phyloP scores from a whole-genome alignment of 441 rosid genomes.

The Gossypium davidsonii region DNA sequence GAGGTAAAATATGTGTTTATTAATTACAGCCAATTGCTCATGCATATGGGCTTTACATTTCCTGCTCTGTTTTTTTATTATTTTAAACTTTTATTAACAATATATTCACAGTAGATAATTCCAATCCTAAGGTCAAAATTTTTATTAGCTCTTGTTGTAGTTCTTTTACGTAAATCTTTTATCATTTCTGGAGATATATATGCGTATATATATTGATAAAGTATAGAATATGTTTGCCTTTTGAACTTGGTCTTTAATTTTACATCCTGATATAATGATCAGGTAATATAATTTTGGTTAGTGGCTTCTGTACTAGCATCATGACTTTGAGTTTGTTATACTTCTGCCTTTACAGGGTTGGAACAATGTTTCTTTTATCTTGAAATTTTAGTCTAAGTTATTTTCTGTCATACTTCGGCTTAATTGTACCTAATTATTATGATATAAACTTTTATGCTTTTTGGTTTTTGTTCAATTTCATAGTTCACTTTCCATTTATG shows the following conservation, averaged over 20 bases:
- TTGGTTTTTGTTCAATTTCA: neutral
- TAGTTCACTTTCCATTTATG: neutral
- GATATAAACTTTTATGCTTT: neutral
- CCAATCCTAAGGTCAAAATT: neutral
- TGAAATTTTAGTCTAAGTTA: neutral
- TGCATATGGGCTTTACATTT: neutral
- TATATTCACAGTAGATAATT: neutral
- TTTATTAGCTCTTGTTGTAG: neutral
- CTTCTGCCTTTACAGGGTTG: neutral
- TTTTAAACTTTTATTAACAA: neutral
- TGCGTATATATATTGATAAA: neutral
- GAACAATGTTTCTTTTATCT: neutral
- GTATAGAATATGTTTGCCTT: neutral
- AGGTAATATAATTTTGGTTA: neutral
- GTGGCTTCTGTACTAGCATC: neutral
- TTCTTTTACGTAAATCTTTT: neutral
- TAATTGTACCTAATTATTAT: neutral
- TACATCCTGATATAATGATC: neutral
- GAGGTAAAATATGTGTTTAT: constrained; percentile 43
- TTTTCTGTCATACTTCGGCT: neutral
- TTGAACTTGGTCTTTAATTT: neutral
- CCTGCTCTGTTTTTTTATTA: neutral
- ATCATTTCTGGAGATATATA: neutral
- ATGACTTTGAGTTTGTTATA: neutral
- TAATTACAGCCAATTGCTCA: neutral